Evolutionary conservation across 495 filamentous ascomycete species (phyloP).

Genomic region (Aspergillus sclerotioniger): DNA sequence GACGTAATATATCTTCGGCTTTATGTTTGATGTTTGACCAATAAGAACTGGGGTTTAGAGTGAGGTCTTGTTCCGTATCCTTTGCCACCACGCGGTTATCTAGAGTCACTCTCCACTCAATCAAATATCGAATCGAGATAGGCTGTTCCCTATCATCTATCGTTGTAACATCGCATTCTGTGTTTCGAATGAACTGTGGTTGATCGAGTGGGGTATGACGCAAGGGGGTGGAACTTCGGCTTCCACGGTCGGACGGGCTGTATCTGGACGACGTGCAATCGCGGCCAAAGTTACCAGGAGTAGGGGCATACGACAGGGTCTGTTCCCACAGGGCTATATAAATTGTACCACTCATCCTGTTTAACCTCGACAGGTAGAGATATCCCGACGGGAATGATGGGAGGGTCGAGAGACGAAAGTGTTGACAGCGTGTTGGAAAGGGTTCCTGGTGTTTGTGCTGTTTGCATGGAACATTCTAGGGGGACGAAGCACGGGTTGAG

Average conservation of each 20-base stretch:
- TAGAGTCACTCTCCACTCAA: conserved; percentile 31
- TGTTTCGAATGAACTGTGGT: background rate
- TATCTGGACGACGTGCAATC: conserved; percentile 22
- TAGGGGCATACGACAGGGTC: conserved; percentile 25
- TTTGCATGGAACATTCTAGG: no score
- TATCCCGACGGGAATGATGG: no score
- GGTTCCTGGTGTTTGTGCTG: no score
- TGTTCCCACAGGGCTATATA: conserved; percentile 10
- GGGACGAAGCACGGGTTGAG: no score
- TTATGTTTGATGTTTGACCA: conserved; percentile 11
- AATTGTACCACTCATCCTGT: no score
- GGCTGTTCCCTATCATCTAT: conserved; percentile 15
- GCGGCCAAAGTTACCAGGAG: conserved; percentile 20
- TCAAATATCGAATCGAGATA: conserved; percentile 14
- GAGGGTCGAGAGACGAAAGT: no score
- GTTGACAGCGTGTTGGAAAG: no score
- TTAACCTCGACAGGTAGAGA: no score
- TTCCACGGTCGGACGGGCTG: conserved; percentile 11
- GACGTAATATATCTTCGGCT: conserved; percentile 12
- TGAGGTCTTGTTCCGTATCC: conserved; percentile 30
- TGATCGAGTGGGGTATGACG: background rate
- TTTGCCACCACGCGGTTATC: conserved; percentile 26
- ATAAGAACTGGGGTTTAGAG: conserved; percentile 8
- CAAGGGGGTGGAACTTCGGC: conserved; percentile 17
- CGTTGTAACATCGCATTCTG: background rate